These are phyloP conservation scores for Boletus insuetus DNA, from an alignment of 768 basidiomycete species.

Conservation along the genomic window DNA sequence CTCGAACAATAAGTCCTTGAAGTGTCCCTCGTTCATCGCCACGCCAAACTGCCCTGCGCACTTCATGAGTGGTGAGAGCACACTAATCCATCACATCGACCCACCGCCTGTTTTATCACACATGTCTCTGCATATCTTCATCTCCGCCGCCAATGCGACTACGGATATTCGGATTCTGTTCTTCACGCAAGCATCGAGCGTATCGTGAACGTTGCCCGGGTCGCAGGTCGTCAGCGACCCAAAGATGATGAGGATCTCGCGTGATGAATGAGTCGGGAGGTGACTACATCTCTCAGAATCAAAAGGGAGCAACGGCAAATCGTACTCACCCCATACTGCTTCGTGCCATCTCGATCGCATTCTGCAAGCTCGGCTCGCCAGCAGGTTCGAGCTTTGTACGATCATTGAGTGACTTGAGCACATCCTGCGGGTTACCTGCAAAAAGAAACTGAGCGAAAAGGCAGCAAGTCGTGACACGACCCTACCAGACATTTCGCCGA, in stretches of 20 bases:
- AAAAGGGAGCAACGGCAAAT: neutral
- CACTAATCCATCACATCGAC: neutral
- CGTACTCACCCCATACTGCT: constrained; percentile 79
- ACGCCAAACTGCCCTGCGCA: constrained; percentile 82
- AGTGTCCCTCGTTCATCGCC: constrained; percentile 97
- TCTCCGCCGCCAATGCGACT: constrained; percentile 94
- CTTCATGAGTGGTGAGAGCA: constrained; percentile 10
- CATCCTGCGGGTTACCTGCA: constrained; percentile 92
- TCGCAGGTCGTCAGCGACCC: constrained; percentile 96
- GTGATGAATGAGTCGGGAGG: constrained; percentile 94
- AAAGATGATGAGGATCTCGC: constrained; percentile 91
- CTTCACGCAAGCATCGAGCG: constrained; percentile 78
- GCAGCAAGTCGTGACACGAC: neutral
- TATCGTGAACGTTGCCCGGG: constrained; percentile 94
- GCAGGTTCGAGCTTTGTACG: constrained; percentile 84
- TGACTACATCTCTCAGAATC: constrained; percentile 53
- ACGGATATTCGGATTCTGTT: constrained; percentile 89
- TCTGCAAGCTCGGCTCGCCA: constrained; percentile 95
- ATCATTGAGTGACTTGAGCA: constrained; percentile 81
- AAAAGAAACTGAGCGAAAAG: constrained; percentile 4
- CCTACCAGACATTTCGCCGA: constrained; percentile 91
- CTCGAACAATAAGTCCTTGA: constrained; percentile 94
- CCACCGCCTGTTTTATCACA: constrained; percentile 90
- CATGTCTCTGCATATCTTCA: constrained; percentile 94
- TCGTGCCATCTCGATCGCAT: constrained; percentile 95